Evolutionary conservation across 108 stramenopile species (phyloP).

Genomic region (Skeletonema potamos): DNA sequence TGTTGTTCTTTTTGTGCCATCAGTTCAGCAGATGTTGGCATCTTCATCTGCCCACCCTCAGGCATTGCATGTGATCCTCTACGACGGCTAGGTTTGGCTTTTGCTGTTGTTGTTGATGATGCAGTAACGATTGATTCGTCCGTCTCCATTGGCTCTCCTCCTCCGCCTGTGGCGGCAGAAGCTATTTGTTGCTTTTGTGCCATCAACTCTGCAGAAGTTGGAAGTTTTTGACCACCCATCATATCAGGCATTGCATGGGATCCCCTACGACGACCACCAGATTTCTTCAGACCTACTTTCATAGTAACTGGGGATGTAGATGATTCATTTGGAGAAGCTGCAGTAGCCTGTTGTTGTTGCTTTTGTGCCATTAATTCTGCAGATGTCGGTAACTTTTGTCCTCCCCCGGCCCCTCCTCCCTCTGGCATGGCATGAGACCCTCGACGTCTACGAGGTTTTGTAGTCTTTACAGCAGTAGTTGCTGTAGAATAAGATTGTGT

Average conservation of each 20-base stretch:
- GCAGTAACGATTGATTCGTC: neutral
- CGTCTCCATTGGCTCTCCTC: neutral
- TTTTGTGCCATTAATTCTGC: neutral
- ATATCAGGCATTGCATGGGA: conserved; percentile 14
- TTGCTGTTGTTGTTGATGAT: neutral
- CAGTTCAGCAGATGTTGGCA: conserved; percentile 28
- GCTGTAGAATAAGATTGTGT: neutral
- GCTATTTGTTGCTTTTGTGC: conserved; percentile 2
- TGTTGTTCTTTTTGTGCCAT: conserved; percentile 14
- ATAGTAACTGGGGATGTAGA: neutral
- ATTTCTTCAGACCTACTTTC: neutral
- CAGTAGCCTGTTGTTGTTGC: neutral
- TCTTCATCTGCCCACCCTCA: neutral
- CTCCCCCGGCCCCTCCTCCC: neutral
- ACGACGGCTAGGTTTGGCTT: conserved; percentile 19
- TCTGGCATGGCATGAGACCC: neutral
- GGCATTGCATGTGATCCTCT: conserved; percentile 30
- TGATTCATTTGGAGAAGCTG: neutral
- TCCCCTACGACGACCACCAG: conserved; percentile 22
- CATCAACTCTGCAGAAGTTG: conserved; percentile 30
- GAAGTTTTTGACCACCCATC: conserved; percentile 5
- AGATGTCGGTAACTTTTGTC: neutral
- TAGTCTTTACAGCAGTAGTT: neutral
- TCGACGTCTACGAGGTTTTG: neutral
- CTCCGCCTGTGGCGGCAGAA: neutral